Evolutionary conservation across 2,329 filamentous ascomycete species (phyloP), one percentile per base, ranked within the genome.

Genomic region (Allantophomopsis lycopodina): DNA sequence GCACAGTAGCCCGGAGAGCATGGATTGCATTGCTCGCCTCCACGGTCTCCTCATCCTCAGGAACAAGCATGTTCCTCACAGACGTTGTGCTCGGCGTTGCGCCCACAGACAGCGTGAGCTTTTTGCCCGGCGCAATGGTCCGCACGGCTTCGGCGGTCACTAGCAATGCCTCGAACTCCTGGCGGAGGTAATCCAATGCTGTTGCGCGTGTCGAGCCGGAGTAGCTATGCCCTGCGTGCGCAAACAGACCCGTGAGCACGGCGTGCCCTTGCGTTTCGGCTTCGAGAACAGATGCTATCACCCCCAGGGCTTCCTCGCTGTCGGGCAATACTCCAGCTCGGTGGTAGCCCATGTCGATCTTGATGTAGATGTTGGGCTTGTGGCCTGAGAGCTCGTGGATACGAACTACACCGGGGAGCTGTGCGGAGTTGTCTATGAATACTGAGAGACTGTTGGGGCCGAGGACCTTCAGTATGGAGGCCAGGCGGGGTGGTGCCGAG

Each of bases 151-250:
- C 40, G 0, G 69, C 63, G 0, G 70, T 75, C 5, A 55, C 48
- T 40, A 66, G 57, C 5, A 78, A 55, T 1, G 66, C 68, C 16
- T 61, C 53, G 35, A 86, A 68, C 59, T 88, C 83, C 7, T 61
- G 60, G 1, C 64, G 64, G 8, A 87, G 60, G 38, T 69, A 68
- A 0, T 64, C 56, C 48, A 83, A 65, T 1, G 81, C 79, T 45
- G 76, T 69, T 6, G 63, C 59, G 2, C 73, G 65, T 1, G 66
- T 66, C 17, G 61, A 65, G 0, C 64, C 64, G 21, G 55, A 63
- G 54, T 91, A 89, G 15, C 77, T 83, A 47, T 83, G 70, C 1
- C 83, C 81, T 6, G 78, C 78, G 56, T 89, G 83, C 2, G 71
- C 71, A 57, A 89, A 89, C 16, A 88, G 60, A 0, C 83, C 83